phyloP scores from a whole-genome alignment of 1,139 yeast genomes.

The Nakaseomyces kungkrabaensis region DNA sequence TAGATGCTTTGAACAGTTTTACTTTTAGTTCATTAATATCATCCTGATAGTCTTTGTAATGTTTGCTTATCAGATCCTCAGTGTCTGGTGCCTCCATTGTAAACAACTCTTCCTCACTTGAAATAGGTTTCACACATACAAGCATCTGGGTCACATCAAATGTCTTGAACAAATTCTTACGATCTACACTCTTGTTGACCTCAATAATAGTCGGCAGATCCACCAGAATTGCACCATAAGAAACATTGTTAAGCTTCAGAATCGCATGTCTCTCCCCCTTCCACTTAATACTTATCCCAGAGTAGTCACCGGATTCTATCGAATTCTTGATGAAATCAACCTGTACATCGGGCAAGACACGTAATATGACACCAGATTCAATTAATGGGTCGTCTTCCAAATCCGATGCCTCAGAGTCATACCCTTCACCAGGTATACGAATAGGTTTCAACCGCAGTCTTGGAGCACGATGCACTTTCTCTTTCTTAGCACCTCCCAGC shows the following conservation, averaged over 20 bases:
- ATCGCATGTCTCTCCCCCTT: conserved; percentile 66
- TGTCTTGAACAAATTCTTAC: conserved; percentile 79
- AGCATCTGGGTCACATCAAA: conserved; percentile 82
- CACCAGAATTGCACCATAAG: conserved; percentile 75
- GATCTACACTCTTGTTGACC: conserved; percentile 79
- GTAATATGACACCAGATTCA: conserved; percentile 73
- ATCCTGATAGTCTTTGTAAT: conserved; percentile 29
- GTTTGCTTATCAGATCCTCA: conserved; percentile 29
- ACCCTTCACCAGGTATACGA: conserved; percentile 86
- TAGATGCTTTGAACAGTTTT: conserved; percentile 17
- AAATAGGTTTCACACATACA: conserved; percentile 57
- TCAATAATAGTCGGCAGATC: conserved; percentile 87
- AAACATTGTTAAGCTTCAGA: conserved; percentile 41
- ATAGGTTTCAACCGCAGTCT: conserved; percentile 73
- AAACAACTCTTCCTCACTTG: conserved; percentile 44
- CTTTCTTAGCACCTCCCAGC: conserved; percentile 25
- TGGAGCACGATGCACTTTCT: conserved; percentile 36
- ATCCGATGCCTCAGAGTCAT: conserved; percentile 95
- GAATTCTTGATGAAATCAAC: conserved; percentile 71
- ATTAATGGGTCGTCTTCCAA: conserved; percentile 88
- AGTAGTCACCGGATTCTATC: conserved; percentile 70
- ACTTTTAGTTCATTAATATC: conserved; percentile 25
- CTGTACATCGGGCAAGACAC: conserved; percentile 60
- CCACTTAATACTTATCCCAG: conserved; percentile 70
- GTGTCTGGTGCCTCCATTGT: conserved; percentile 21